Evolutionary conservation across 306 rosid genomes (phyloP).

Genomic region (Corylus americana): DNA sequence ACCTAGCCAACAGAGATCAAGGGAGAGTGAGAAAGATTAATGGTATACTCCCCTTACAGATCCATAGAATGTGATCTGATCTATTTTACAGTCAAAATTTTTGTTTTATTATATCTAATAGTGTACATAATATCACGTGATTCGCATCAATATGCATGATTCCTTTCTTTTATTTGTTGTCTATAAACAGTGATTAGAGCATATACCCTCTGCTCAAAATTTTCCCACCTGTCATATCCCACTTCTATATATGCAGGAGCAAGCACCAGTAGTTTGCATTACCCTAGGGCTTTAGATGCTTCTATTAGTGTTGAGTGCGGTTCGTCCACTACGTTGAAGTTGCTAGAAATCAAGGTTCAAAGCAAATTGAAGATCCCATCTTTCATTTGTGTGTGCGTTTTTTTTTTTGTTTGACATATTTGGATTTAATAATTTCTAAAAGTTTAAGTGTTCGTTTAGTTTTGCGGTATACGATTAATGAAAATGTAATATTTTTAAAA

Average conservation of each 20-base stretch:
- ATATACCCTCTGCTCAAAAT: background rate
- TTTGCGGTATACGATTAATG: too few species aligned
- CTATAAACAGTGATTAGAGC: background rate
- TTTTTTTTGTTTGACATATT: background rate
- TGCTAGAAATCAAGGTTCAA: background rate
- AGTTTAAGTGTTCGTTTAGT: too few species aligned
- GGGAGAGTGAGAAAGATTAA: background rate
- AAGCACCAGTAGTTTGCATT: background rate
- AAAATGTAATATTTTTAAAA: too few species aligned
- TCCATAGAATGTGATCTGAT: too few species aligned
- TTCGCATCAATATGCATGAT: too few species aligned
- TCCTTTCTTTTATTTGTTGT: too few species aligned
- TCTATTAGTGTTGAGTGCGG: background rate
- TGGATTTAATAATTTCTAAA: background rate
- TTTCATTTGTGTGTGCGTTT: background rate
- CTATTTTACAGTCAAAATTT: too few species aligned
- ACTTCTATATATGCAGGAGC: background rate
- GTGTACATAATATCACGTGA: too few species aligned
- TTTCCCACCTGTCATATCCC: background rate
- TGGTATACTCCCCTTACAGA: too few species aligned
- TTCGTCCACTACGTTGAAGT: background rate
- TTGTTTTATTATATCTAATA: too few species aligned
- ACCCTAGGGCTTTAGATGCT: background rate
- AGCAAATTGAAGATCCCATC: background rate
- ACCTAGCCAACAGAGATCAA: background rate